Evolutionary conservation across 257 asterid species (phyloP).

Genomic region (Catharanthus roseus): DNA sequence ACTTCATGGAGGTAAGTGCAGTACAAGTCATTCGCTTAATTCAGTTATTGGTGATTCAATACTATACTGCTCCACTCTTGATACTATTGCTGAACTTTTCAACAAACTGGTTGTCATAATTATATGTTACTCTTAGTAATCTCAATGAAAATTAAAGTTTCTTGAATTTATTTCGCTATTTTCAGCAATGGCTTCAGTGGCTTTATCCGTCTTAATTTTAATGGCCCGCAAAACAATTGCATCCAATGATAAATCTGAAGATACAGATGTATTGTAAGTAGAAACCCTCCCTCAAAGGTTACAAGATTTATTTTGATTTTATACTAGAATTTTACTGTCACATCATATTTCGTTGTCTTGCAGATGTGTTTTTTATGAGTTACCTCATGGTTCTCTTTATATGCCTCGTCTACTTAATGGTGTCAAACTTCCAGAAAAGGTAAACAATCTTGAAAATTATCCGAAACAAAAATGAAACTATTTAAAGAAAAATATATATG

Average conservation of each 20-base stretch:
- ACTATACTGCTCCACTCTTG: neutral
- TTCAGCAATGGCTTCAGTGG: conserved; percentile 14
- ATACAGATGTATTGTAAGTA: conserved; percentile 12
- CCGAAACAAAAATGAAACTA: neutral
- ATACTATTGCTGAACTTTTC: neutral
- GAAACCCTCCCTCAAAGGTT: neutral
- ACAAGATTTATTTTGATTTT: no score
- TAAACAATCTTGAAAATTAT: neutral
- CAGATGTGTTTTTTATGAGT: conserved; percentile 9
- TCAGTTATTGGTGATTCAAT: neutral
- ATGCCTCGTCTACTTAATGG: conserved; percentile 8
- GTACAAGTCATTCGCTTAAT: neutral
- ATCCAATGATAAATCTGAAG: neutral
- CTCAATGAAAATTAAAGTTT: neutral
- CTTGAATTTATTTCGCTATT: neutral
- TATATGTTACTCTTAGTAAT: no score
- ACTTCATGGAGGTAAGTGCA: conserved; percentile 1
- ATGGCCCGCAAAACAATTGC: neutral
- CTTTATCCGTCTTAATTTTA: neutral
- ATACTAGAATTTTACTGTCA: neutral
- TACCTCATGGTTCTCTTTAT: neutral
- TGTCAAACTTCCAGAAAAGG: conserved; percentile 18
- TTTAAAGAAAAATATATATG: neutral
- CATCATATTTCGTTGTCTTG: neutral
- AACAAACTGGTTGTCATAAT: neutral